Evolutionary conservation across 2,329 filamentous ascomycete species (phyloP), one percentile per base, ranked within the genome.

Genomic region (Pseudogymnoascus sp.): DNA sequence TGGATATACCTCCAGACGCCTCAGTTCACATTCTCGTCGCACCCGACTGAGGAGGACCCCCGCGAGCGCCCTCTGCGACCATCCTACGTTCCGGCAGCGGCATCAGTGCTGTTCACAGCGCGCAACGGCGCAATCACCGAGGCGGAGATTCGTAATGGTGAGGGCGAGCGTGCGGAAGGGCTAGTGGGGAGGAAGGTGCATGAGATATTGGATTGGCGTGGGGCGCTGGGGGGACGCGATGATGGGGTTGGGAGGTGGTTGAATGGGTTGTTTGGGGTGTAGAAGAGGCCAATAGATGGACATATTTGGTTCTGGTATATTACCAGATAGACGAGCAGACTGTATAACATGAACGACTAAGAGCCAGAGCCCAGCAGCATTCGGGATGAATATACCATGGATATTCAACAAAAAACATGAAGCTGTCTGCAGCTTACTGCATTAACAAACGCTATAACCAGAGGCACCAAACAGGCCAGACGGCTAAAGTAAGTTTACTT

Each of bases 1-100:
- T 97, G 92, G 91, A 87, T 88, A 62, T 96, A 88, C 74, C 83
- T 83, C 2, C 92, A 96, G 75, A 96, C 92, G 1, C 92, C 92
- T 1, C 86, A 87, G 61, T 97, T 96, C 72, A 85, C 81, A 6
- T 86, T 93, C 66, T 85, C 83, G 3, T 86, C 82, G 3, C 76
- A 82, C 71, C 74, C 86, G 37, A 81, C 80, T 64, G 77, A 84
- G 65, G 77, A 84, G 35, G 63, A 62, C 59, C 76, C 83, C 61
- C 75, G 85, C 61, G 74, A 80, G 63, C 77, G 84, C 38, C 83
- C 84, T 1, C 67, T 72, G 0, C 63, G 82, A 11, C 81, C 83
- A 1, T 70, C 74, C 11, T 72, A 76, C 20, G 74, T 87, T 2
- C 78, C 77, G 4, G 63, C 72, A 28, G 74, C 74, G 41, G 80